phyloP scores from a whole-genome alignment of 805 yeast species.

The Zygosaccharomyces pseudorouxii region DNA sequence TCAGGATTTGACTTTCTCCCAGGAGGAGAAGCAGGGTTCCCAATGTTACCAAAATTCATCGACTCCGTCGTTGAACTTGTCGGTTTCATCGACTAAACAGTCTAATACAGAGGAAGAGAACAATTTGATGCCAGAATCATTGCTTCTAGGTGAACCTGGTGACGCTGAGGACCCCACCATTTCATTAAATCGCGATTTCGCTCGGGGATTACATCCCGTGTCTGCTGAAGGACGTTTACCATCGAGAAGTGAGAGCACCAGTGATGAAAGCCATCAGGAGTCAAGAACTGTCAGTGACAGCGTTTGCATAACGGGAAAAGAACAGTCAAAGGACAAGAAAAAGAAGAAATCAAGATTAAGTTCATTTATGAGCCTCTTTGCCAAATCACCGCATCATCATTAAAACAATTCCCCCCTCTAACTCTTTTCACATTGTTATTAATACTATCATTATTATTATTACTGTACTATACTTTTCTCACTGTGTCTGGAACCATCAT shows the following conservation, averaged over 20 bases:
- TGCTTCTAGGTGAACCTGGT: conserved; percentile 34
- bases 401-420: neutral
- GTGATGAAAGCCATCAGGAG: conserved; percentile 11
- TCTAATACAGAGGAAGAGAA: neutral
- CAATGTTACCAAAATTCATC: neutral
- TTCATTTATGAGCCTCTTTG: conserved; percentile 16
- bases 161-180: conserved; percentile 29
- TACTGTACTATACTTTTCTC: conserved; percentile 2
- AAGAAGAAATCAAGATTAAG: conserved; percentile 23
- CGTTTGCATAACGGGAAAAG: conserved; percentile 12
- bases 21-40: conserved; percentile 1
- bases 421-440: neutral
- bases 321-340: conserved; percentile 11
- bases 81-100: neutral
- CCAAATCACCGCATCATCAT: conserved; percentile 8
- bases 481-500: conserved; percentile 2
- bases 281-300: conserved; percentile 27
- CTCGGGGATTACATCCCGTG: neutral
- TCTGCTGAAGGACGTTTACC: conserved; percentile 2
- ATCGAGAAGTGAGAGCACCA: neutral
- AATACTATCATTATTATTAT: neutral
- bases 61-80: neutral
- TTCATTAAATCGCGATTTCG: conserved; percentile 7
- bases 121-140: conserved; percentile 6
- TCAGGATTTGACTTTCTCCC: conserved; percentile 2